Base-by-base conservation (phyloP, 805 yeast species). In the Yarrowia yakushimensis region DNA sequence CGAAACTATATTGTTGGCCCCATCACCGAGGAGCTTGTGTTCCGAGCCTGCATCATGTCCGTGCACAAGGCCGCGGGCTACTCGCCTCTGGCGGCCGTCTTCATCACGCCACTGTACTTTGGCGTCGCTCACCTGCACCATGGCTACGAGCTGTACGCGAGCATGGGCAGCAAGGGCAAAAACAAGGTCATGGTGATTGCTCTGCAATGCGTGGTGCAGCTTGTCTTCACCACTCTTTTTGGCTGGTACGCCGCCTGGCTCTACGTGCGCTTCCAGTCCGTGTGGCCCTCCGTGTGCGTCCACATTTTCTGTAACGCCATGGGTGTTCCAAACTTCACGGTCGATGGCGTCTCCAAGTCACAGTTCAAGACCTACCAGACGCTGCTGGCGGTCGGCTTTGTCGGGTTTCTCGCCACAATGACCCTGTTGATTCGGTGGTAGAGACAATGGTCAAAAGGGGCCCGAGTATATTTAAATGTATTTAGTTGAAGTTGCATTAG, bases 71-170 rank as follows among this genome's bases (percentile, higher is more conserved):
- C 74, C 48, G 63, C 73, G 63, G 68, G 66, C 13, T 60, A 64
- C 22, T 55, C 67, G 9, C 33, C 42, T 2, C 5, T 71, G 67
- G 62, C 33, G 65, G 60, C 41, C n/a, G 64, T 10, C 0, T 66
- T 68, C 17, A 69, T 73, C 28, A 79, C 88, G 1, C 94, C 96
- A 0, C 68, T 83, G 8, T 77, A 84, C 63, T 90, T 90, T 75
- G 91, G 92, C 1, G 67, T 86, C 25, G 94, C 96, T 0, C 97
- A 90, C 72, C 55, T 87, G 22, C 93, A 90, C 69, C 96, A 90
- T 70, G 90, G 82, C 2, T 77, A 77, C 65, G 85, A 82, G 62
- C 66, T 80, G 45, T 77, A 77, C 65, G 62, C 68, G 18, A 15
- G 22, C 25, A 34, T 43, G 36, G 60, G 63, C 30, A 10, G n/a